Evolutionary conservation across 202 grass and related monocot species (phyloP).

Genomic region (Panicum hallii): DNA sequence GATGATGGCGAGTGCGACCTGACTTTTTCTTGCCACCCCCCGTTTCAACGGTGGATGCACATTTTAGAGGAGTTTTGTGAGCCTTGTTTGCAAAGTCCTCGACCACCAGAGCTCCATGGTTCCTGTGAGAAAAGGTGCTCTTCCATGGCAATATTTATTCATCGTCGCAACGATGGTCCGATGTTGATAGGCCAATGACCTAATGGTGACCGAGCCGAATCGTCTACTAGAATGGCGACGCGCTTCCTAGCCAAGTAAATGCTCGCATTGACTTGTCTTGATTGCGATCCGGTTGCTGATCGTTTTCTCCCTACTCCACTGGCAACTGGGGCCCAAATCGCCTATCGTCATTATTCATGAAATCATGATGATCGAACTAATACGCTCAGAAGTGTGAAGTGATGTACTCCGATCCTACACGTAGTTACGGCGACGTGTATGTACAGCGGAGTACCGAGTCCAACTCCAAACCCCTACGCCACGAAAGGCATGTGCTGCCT

Average conservation of each 20-base stretch:
- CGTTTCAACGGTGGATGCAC: background rate
- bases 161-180: background rate
- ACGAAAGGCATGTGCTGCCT: slow-evolving; percentile 48
- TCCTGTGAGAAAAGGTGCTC: background rate
- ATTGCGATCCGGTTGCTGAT: background rate
- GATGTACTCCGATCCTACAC: background rate
- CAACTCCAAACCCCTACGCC: background rate
- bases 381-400: background rate
- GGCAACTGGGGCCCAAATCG: background rate
- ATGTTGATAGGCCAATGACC: background rate
- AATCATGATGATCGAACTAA: background rate
- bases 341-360: background rate
- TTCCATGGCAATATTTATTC: background rate
- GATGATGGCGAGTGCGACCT: background rate
- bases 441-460: background rate
- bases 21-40: background rate
- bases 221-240: background rate
- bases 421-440: background rate
- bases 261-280: too few species aligned
- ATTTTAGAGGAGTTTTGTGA: background rate
- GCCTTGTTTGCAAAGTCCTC: background rate
- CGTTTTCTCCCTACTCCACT: background rate
- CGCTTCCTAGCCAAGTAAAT: background rate
- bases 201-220: background rate
- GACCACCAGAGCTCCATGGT: background rate